phyloP scores from a whole-genome alignment of 116 monocot species.

The Phalaenopsis hybrid region DNA sequence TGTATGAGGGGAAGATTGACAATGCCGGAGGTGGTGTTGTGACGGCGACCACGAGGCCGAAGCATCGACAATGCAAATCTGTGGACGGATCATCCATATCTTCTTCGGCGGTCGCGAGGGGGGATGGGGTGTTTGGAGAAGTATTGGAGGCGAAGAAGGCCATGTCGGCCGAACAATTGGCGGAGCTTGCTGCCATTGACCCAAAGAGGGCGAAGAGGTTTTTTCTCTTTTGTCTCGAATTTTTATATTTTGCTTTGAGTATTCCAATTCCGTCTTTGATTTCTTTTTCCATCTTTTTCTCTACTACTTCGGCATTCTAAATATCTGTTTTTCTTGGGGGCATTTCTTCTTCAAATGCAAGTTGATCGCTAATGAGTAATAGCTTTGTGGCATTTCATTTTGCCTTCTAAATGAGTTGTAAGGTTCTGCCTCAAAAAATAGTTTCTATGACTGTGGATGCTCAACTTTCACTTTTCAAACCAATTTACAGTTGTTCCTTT shows the following conservation, averaged over 20 bases:
- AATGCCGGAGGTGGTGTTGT: constrained; percentile 12
- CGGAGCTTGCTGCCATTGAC: constrained; percentile 66
- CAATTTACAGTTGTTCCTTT: too few relatives aligned
- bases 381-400: too few relatives aligned
- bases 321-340: background rate
- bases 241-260: background rate
- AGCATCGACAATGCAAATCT: constrained; percentile 70
- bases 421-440: too few relatives aligned
- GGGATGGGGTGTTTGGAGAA: constrained; percentile 36
- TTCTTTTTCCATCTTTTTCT: too few relatives aligned
- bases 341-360: too few relatives aligned
- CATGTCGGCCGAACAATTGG: constrained; percentile 72
- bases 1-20: constrained; percentile 11
- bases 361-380: too few relatives aligned
- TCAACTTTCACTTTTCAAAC: too few relatives aligned
- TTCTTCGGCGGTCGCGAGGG: constrained; percentile 7
- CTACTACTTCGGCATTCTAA: background rate
- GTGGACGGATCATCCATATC: constrained; percentile 44
- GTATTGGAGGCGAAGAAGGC: constrained; percentile 90
- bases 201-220: constrained; percentile 90
- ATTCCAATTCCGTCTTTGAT: background rate
- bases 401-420: too few relatives aligned
- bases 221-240: background rate
- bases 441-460: too few relatives aligned
- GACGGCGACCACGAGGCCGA: constrained; percentile 23